phyloP scores from a whole-genome alignment of 2,329 filamentous ascomycete genomes.

The Claviceps lovelessii region DNA sequence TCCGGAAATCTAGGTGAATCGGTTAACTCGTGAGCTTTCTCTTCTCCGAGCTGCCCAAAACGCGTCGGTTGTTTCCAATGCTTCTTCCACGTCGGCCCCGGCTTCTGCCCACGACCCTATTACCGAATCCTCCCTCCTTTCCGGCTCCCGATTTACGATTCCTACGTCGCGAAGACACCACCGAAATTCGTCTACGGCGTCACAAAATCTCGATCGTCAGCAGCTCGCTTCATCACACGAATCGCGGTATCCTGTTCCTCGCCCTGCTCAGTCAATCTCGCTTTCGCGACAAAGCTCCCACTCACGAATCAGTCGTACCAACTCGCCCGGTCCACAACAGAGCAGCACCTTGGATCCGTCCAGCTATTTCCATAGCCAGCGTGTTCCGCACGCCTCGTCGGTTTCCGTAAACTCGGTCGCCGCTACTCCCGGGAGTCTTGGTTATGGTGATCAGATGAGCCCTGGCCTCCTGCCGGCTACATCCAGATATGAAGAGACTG shows the following conservation, averaged over 20 bases:
- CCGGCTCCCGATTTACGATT: constrained; percentile 43
- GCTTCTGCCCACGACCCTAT: constrained; percentile 34
- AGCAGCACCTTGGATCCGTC: constrained; percentile 29
- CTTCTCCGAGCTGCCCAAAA: constrained; percentile 61
- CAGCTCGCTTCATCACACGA: constrained; percentile 24
- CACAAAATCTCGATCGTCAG: constrained; percentile 29
- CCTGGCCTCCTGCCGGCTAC: constrained; percentile 43
- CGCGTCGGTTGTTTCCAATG: constrained; percentile 49
- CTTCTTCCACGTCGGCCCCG: constrained; percentile 46
- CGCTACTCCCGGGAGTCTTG: constrained; percentile 25
- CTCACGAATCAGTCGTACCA: constrained; percentile 37
- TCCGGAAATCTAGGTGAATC: constrained; percentile 55
- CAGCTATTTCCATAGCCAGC: constrained; percentile 35
- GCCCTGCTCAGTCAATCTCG: constrained; percentile 28
- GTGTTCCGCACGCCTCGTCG: constrained; percentile 22
- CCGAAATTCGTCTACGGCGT: constrained; percentile 44
- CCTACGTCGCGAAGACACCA: constrained; percentile 41
- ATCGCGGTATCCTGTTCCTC: constrained; percentile 28
- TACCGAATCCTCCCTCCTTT: constrained; percentile 37
- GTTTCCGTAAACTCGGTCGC: constrained; percentile 23
- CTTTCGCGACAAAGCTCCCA: constrained; percentile 40
- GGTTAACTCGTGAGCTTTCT: constrained; percentile 75
- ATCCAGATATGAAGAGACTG: constrained; percentile 47
- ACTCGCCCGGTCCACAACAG: constrained; percentile 32
- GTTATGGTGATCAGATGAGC: constrained; percentile 28